Percentiles rank a stretch among this genome's conserved stretches.
Evolutionary conservation across 352 stramenopile species (phyloP).

Genomic region (Elongisporangium anandrum): DNA sequence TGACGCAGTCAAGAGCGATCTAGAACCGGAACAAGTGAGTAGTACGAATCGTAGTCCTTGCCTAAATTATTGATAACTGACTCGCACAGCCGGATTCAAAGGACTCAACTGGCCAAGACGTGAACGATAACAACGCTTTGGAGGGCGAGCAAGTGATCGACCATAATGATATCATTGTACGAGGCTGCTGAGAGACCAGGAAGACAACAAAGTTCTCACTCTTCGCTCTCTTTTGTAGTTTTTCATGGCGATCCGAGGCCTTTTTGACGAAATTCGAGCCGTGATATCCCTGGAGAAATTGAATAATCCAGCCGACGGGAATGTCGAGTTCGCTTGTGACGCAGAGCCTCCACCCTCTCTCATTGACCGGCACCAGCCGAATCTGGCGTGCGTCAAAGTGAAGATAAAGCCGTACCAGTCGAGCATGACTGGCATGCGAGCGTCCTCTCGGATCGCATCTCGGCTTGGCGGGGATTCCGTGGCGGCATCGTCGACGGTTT

Average conservation of each 20-base stretch:
- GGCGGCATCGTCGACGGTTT: conserved; percentile 6
- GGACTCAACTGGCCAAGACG: not conserved
- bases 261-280: conserved; percentile 16
- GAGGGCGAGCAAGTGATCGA: not conserved
- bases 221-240: conserved; percentile 9
- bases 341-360: conserved; percentile 5
- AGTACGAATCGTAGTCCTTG: no score
- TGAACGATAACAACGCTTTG: not conserved
- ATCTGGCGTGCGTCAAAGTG: conserved; percentile 13
- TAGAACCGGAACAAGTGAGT: not conserved
- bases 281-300: conserved; percentile 10
- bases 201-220: not conserved
- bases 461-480: conserved; percentile 16
- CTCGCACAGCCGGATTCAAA: no score
- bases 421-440: conserved; percentile 20
- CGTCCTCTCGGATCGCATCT: conserved; percentile 27
- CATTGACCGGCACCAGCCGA: conserved; percentile 19
- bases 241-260: conserved; percentile 9
- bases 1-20: not conserved
- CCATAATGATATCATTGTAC: not conserved
- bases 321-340: conserved; percentile 15
- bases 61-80: no score
- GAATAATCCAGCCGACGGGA: conserved; percentile 9
- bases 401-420: conserved; percentile 7
- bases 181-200: no score